These are phyloP conservation scores for Talaromyces sp. DNA, from an alignment of 2,329 filamentous ascomycete species.

Conservation along the genomic window DNA sequence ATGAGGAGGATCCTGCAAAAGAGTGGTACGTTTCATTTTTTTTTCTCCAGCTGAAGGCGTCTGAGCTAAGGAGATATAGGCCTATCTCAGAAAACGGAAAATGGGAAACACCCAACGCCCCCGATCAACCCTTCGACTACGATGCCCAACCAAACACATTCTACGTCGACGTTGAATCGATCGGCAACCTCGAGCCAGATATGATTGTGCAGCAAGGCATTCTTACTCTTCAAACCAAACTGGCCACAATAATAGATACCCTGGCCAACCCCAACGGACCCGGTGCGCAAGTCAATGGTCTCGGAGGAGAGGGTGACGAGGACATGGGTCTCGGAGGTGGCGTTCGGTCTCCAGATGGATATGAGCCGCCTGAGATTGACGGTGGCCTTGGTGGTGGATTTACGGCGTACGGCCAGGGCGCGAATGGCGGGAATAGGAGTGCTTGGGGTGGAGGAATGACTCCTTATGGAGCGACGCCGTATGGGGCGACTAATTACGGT, in stretches of 20 bases:
- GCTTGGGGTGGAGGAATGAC: conserved; percentile 63
- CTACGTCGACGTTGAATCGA: conserved; percentile 90
- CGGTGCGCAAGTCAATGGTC: conserved; percentile 53
- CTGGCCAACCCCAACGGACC: conserved; percentile 51
- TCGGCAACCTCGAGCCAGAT: conserved; percentile 84
- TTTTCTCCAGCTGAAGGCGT: neutral
- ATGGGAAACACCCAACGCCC: conserved; percentile 73
- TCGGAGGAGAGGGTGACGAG: conserved; percentile 42
- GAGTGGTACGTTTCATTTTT: conserved; percentile 65
- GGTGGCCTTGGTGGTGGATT: conserved; percentile 39
- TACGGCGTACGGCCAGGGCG: conserved; percentile 33
- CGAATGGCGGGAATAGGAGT: conserved; percentile 50
- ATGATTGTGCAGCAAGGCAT: conserved; percentile 86
- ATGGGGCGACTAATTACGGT: conserved; percentile 47
- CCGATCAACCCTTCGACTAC: conserved; percentile 86
- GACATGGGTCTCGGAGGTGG: conserved; percentile 44
- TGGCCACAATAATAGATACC: conserved; percentile 71
- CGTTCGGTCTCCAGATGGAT: conserved; percentile 48
- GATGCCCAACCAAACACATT: conserved; percentile 79
- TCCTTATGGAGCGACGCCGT: conserved; percentile 59
- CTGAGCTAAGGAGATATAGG: conserved; percentile 19
- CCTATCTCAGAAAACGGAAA: conserved; percentile 45
- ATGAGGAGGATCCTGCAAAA: conserved; percentile 73
- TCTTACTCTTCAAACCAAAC: conserved; percentile 81
- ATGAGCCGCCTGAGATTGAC: conserved; percentile 41